A percentile compares a stretch with the other conserved stretches of the same genome.
Evolutionary conservation across 2,329 filamentous ascomycete species (phyloP).

Genomic region (Zasmidium angulare): DNA sequence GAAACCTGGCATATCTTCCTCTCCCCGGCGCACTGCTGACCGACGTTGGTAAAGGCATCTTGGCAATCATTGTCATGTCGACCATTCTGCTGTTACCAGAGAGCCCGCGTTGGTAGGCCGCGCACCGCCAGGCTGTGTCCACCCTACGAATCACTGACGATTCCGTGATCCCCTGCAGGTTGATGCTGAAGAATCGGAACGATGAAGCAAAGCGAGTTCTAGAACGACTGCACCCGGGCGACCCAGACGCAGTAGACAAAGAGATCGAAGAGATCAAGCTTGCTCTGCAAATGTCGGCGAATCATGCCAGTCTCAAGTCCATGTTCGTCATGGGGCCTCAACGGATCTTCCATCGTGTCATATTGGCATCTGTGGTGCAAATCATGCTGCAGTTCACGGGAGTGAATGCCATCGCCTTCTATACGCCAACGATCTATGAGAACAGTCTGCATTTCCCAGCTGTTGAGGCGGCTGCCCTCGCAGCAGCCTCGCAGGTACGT

Average conservation of each 20-base stretch:
- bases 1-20: too few species aligned
- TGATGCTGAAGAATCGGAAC: slow-evolving; percentile 30
- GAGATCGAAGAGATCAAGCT: slow-evolving; percentile 4
- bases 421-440: slow-evolving; percentile 18
- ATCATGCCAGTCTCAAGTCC: background rate
- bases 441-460: background rate
- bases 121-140: background rate
- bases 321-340: slow-evolving; percentile 6
- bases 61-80: slow-evolving; percentile 23
- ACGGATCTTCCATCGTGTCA: background rate
- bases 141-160: background rate
- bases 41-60: background rate
- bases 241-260: slow-evolving; percentile 4
- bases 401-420: slow-evolving; percentile 10
- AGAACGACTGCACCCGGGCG: slow-evolving; percentile 54
- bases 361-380: slow-evolving; percentile 12
- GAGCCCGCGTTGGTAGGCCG: slow-evolving; percentile 15
- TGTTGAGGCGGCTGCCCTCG: background rate
- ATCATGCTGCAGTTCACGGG: slow-evolving; percentile 6
- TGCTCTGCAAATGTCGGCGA: background rate
- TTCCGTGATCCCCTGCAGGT: background rate
- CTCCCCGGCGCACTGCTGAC: too few species aligned
- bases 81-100: slow-evolving; percentile 34
- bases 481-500: background rate
- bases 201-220: slow-evolving; percentile 44